phyloP scores from a whole-genome alignment of 2,329 filamentous ascomycete genomes.

The Periconia sp. region DNA sequence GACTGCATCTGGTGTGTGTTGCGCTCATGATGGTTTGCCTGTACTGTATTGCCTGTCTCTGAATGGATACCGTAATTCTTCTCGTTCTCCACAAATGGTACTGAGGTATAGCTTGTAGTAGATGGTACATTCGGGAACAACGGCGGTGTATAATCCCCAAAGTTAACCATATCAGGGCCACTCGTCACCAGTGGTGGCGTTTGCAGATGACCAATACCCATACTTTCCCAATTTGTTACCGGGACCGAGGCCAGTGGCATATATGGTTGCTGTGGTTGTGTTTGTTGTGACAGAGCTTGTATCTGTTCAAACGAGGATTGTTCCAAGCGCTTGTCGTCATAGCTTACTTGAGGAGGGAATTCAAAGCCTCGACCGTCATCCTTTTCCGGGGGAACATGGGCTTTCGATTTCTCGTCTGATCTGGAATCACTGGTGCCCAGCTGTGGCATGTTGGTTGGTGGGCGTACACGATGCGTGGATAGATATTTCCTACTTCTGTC shows the following conservation, averaged over 20 bases:
- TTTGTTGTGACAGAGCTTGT: slow-evolving; percentile 5
- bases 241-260: slow-evolving; percentile 28
- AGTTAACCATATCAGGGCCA: slow-evolving; percentile 5
- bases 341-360: slow-evolving; percentile 4
- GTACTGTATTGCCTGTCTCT: background rate
- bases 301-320: slow-evolving; percentile 1
- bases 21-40: background rate
- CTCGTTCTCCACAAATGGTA: background rate
- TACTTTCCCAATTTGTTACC: slow-evolving; percentile 25
- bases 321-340: slow-evolving; percentile 6
- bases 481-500: slow-evolving; percentile 63
- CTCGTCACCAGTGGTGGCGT: slow-evolving; percentile 5
- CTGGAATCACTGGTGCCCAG: slow-evolving; percentile 37
- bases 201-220: slow-evolving; percentile 8
- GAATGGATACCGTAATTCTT: slow-evolving; percentile 6
- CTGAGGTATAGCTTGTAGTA: too few relatives aligned
- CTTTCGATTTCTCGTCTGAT: slow-evolving; percentile 10
- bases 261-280: slow-evolving; percentile 3
- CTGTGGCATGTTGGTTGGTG: slow-evolving; percentile 50
- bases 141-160: background rate
- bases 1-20: slow-evolving; percentile 22
- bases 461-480: slow-evolving; percentile 59
- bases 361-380: slow-evolving; percentile 7
- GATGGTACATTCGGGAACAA: background rate
- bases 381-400: slow-evolving; percentile 6